Evolutionary conservation across 2,329 filamentous ascomycete species (phyloP), one percentile per base, ranked within the genome.

Genomic region (Hymenoscyphus repandus): DNA sequence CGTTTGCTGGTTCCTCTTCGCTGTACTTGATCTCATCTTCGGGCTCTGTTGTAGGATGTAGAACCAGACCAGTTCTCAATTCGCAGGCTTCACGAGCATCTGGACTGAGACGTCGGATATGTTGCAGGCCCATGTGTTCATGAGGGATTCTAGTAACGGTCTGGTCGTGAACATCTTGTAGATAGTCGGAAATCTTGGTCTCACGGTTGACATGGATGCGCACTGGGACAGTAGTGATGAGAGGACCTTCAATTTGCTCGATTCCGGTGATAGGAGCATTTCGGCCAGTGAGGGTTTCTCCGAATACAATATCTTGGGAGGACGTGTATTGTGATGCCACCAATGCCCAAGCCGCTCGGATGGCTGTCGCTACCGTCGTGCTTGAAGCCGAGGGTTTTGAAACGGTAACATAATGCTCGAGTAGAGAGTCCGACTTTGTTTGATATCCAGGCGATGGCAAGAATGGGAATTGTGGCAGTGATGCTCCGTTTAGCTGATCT

Each of bases 381-480:
- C 40, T 43, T 12, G 34, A 56, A 7, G 50, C 49, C 11, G 51
- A 38, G 2, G 41, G 45, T 5, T 17, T 51, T 1, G 55, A 37
- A 12, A 61, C 43, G 4, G 49, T 39, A 20, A 61, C 68, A 7
- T 72, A 67, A 42, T 70, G 70, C 51, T 77, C 73, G 13, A 75
- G 62, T 31, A 74, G 54, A 3, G 66, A 67, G 57, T 75, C 68
- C 2, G 74, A 70, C 6, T 63, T 68, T 4, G 70, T 70, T 31
- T 74, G 63, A 37, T 70, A 73, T 57, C 75, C 74, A 54, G 72
- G 64, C 2, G 70, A 72, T 0, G 76, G 75, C 1, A 77, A 61
- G 38, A 66, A 64, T 11, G 76, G 77, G 52, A 78, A 79, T 41
- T 77, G 74, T 43, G 72, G 69, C 2, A 71, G 72, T 31, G 67